Base-by-base conservation (phyloP, 441 rosid species). In the Cnidoscolus chayamansa region DNA sequence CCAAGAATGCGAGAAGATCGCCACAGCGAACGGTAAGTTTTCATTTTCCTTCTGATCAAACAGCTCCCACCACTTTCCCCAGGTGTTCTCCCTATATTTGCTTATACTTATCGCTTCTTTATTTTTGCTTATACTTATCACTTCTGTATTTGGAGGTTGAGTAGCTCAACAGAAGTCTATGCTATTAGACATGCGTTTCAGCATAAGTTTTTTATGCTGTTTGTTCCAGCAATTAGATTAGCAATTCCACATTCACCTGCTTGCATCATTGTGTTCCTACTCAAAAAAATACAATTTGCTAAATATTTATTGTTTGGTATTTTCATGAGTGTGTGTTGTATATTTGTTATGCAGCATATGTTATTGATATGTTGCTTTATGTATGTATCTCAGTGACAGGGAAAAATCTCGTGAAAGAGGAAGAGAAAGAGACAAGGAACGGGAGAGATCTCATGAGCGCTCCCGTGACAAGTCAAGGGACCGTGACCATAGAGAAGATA, bases 401-500 rank as follows among this genome's bases (percentile, higher is more conserved):
- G 95, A 89, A 40, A 40, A 40, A 40, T 40, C 45, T 40, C 45
- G 45, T 40, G 45, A 40, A 40, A 40, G 45, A 40, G 45, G 45
- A 40, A 40, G 45, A 40, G 45, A 40, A 0, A 40, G 45, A 40
- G 45, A 40, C 0, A 40, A 7, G 45, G 45, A 40, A 40, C 45
- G 45, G 45, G 45, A 40, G 93, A 89, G 74, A 86, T 93, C 97
- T 7, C 87, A 70, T 54, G 94, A 91, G 74, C 86, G 74, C 57
- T 88, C 95, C 73, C 91, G 79, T 67, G 97, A 93, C 48, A 83
- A 76, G 71, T 90, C 91, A 43, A 88, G 87, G 78, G 98, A 89
- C 57, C 97, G 93, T 76, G 96, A 90, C 51, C 85, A 78, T 72
- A 87, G 86, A 74, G 98, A 93, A 74, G 94, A 89, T 45, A 84